Evolutionary conservation across 2,329 filamentous ascomycete species (phyloP), one percentile per base, ranked within the genome.

Genomic region (Teratosphaeria destructans): DNA sequence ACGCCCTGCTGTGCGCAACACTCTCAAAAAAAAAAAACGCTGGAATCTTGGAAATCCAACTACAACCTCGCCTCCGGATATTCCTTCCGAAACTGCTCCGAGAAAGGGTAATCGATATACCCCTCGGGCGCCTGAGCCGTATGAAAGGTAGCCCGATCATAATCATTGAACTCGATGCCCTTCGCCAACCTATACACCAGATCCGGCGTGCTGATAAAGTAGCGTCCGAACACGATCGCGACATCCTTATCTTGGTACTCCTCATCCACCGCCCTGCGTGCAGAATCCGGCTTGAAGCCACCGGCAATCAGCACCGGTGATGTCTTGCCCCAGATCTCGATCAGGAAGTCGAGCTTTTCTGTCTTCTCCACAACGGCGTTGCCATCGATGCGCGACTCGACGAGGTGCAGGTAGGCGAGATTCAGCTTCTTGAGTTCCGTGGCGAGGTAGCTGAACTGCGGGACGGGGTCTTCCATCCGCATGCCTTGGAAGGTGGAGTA

Each of bases 401-500:
- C 73, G 0, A 87, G 60, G 68, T 87, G 84, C 1, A 87, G 68
- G 66, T 84, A 88, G 0, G 84, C 79, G 14, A 89, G 73, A 1
- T 79, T 76, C 1, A 85, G 69, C 29, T 74, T 70, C 57, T 77
- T 79, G 11, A 84, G 73, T 52, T 79, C 76, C 35, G 73, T 65
- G 52, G 84, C 76, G 7, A 87, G 68, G 65, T 88, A 76, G 0
- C 74, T 74, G 67, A 88, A 89, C 62, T 89, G 85, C 0, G 85
- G 82, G 8, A 82, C 67, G 0, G 85, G 85, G 53, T 89, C 78
- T 0, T 71, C 64, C 82, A 87, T 86, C 35, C 74, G 73, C 85
- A 88, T 85, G 35, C 79, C 79, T 61, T 88, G 83, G 73, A 84
- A 88, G 0, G 73, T 72, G 56, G 2, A 77, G 82, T 3, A 89